Evolutionary conservation across 192 early-diverging fungal species (phyloP).

Genomic region (Glomus cerebriforme): DNA sequence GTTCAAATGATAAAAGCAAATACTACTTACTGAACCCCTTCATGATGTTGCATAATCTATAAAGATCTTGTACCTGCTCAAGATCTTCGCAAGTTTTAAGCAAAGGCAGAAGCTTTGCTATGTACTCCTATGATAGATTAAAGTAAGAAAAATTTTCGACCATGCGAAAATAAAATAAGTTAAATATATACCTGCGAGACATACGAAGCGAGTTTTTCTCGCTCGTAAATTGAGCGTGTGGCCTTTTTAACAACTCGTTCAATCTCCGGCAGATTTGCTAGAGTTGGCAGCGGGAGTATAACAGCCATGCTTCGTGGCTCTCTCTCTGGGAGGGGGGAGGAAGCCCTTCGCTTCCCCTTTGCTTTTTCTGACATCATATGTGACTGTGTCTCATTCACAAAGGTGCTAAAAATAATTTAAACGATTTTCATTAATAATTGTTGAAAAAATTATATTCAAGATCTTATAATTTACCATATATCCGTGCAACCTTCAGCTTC

Average conservation of each 20-base stretch:
- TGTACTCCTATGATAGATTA: slow-evolving; percentile 56
- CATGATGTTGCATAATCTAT: slow-evolving; percentile 73
- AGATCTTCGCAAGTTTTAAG: slow-evolving; percentile 83
- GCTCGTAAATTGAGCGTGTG: slow-evolving; percentile 54
- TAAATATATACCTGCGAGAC: slow-evolving; percentile 59
- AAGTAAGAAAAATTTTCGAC: not conserved
- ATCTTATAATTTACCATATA: slow-evolving; percentile 43
- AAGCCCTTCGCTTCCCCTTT: too few species aligned
- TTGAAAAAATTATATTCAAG: not conserved
- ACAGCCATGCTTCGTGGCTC: slow-evolving; percentile 4
- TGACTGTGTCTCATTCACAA: not conserved
- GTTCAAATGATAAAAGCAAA: not conserved
- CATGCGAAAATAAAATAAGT: not conserved
- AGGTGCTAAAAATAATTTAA: not conserved
- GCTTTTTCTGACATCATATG: too few species aligned
- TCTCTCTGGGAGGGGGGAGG: not conserved
- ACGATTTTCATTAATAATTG: not conserved
- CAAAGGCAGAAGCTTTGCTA: slow-evolving; percentile 68
- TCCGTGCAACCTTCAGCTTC: slow-evolving; percentile 83
- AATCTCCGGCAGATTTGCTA: slow-evolving; percentile 72
- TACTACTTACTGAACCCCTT: slow-evolving; percentile 66
- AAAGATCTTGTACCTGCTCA: slow-evolving; percentile 72
- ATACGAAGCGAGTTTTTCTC: slow-evolving; percentile 63
- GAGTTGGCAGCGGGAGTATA: slow-evolving; percentile 66
- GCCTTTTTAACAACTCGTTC: slow-evolving; percentile 63